Percentiles rank a stretch among this genome's conserved stretches.
Evolutionary conservation across 2,329 filamentous ascomycete genomes (phyloP).

Genomic region (Sporothrix brunneoviolacea): DNA sequence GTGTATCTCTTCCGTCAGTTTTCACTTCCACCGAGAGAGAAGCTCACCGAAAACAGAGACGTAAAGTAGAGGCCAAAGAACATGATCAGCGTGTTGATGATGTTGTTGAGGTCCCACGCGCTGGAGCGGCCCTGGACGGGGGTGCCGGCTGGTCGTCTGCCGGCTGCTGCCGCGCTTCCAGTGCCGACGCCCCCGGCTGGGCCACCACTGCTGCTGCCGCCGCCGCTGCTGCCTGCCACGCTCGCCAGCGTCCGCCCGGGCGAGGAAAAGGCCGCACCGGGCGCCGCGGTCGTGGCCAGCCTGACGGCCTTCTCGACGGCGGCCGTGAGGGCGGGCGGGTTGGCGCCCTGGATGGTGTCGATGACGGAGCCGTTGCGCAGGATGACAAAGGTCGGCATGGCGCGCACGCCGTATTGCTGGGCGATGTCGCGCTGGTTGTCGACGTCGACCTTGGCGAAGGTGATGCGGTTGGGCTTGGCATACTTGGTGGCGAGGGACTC

Average conservation of each 20-base stretch:
- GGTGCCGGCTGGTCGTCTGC: not conserved
- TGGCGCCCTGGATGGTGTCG: slow-evolving; percentile 74
- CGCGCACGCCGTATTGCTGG: slow-evolving; percentile 68
- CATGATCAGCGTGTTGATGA: slow-evolving; percentile 44
- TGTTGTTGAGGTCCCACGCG: slow-evolving; percentile 31
- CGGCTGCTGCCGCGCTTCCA: slow-evolving; percentile 16
- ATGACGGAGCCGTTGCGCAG: slow-evolving; percentile 69
- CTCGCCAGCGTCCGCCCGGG: slow-evolving; percentile 53
- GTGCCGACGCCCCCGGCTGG: slow-evolving; percentile 37
- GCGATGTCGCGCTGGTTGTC: slow-evolving; percentile 75
- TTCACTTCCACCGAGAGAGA: not conserved
- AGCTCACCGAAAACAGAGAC: slow-evolving; percentile 50
- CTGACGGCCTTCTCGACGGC: slow-evolving; percentile 67
- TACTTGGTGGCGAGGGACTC: slow-evolving; percentile 75
- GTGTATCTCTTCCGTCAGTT: too few relatives aligned
- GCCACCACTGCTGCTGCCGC: slow-evolving; percentile 12
- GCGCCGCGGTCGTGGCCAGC: slow-evolving; percentile 39
- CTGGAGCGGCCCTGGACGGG: slow-evolving; percentile 18
- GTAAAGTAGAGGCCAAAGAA: slow-evolving; percentile 57
- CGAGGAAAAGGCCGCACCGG: slow-evolving; percentile 45
- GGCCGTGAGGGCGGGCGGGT: slow-evolving; percentile 65
- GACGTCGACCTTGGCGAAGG: slow-evolving; percentile 89
- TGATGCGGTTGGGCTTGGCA: slow-evolving; percentile 72
- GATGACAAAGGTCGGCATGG: slow-evolving; percentile 93
- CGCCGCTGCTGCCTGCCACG: slow-evolving; percentile 18